These are phyloP conservation scores for Ziziphus jujuba DNA, from an alignment of 306 rosid species.

Conservation along the genomic window DNA sequence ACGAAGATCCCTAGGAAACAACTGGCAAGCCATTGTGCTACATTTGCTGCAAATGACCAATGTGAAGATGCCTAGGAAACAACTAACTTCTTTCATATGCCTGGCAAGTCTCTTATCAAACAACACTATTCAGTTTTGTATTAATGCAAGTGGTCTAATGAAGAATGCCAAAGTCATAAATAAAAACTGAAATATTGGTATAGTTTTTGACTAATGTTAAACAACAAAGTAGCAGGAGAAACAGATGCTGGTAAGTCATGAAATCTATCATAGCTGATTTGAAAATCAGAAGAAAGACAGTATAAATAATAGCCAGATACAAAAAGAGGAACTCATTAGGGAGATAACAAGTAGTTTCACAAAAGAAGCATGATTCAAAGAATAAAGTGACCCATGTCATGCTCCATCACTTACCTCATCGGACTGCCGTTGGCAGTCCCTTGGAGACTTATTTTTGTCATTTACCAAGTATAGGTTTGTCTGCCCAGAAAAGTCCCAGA, in stretches of 20 bases:
- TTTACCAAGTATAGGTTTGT: slow-evolving; percentile 49
- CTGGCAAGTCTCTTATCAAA: not conserved
- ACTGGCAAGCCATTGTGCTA: slow-evolving; percentile 8
- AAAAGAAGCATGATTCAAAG: not conserved
- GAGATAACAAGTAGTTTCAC: not conserved
- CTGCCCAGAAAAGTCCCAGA: slow-evolving; percentile 93
- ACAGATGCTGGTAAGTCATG: not conserved
- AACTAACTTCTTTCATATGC: not conserved
- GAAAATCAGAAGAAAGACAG: not conserved
- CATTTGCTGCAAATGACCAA: not conserved
- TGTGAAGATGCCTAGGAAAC: not conserved
- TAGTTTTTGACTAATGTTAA: not conserved
- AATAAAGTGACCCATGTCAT: not conserved
- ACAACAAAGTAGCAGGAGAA: not conserved
- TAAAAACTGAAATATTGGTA: not conserved
- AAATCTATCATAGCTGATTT: not conserved
- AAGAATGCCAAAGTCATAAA: not conserved
- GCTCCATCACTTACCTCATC: slow-evolving; percentile 67
- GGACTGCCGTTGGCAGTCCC: slow-evolving; percentile 63
- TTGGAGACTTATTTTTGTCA: slow-evolving; percentile 43
- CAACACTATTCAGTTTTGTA: not conserved
- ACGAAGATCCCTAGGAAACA: slow-evolving; percentile 1
- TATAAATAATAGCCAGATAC: not conserved
- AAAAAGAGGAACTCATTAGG: not conserved
- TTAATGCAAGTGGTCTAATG: not conserved